These are phyloP conservation scores for Cutaneotrichosporon sp. DNA, from an alignment of 1,284 basidiomycete genomes.

Conservation along the genomic window DNA sequence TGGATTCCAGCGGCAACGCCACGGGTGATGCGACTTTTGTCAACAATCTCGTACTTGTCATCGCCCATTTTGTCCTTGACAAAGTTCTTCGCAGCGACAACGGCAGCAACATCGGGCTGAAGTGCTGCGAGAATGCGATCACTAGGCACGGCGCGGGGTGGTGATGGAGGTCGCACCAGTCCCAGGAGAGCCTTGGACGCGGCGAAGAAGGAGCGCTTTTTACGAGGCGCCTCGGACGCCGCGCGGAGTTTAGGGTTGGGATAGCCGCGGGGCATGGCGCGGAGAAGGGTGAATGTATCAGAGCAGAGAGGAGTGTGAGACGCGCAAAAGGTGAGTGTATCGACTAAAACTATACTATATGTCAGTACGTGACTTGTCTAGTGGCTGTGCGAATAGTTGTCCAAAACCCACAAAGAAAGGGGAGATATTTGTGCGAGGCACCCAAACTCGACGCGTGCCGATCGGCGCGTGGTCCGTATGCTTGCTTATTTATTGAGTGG, in stretches of 20 bases:
- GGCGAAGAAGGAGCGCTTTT: conserved; percentile 18
- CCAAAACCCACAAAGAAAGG: no score
- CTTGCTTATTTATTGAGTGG: no score
- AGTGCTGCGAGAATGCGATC: conserved; percentile 18
- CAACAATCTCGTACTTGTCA: conserved; percentile 13
- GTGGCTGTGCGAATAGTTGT: no score
- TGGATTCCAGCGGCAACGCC: not conserved
- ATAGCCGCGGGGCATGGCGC: conserved; percentile 6
- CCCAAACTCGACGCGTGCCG: no score
- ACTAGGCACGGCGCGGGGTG: conserved; percentile 10
- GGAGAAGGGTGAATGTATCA: not conserved
- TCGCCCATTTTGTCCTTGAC: conserved; percentile 20
- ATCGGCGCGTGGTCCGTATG: no score
- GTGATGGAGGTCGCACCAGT: not conserved
- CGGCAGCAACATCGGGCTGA: conserved; percentile 12
- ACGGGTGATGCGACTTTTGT: conserved; percentile 8
- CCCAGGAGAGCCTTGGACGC: conserved; percentile 3
- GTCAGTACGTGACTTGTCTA: no score
- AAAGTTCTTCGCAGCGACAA: conserved; percentile 17
- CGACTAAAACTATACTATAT: no score
- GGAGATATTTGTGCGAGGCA: no score
- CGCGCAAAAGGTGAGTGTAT: no score
- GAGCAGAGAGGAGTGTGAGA: no score
- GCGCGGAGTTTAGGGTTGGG: conserved; percentile 1
- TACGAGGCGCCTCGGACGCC: conserved; percentile 1